phyloP scores from a whole-genome alignment of 2,329 filamentous ascomycete genomes.

The Fusarium armeniacum region DNA sequence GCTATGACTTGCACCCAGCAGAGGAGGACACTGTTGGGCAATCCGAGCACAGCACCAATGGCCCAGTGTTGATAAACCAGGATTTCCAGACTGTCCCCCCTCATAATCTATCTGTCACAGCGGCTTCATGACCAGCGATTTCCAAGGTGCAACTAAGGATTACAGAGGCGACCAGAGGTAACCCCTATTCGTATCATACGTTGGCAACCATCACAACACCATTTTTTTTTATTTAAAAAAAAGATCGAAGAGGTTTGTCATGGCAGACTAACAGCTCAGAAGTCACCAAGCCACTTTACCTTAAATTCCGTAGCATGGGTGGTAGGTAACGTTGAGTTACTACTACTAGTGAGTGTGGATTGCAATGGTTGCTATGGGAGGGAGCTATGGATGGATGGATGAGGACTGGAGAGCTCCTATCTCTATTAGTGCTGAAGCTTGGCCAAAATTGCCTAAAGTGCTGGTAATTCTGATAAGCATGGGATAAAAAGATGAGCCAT shows the following conservation, averaged over 20 bases:
- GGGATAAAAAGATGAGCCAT: neutral
- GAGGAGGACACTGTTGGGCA: conserved; percentile 1
- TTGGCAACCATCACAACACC: neutral
- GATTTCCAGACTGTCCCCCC: conserved; percentile 6
- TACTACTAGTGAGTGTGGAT: conserved; percentile 17
- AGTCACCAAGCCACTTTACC: neutral
- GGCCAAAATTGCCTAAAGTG: neutral
- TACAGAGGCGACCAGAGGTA: conserved; percentile 3
- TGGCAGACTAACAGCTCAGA: neutral
- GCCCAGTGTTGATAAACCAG: conserved; percentile 1
- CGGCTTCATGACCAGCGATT: conserved; percentile 6
- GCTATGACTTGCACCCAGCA: conserved; percentile 11
- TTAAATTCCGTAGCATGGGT: conserved; percentile 5
- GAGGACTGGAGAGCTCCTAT: conserved; percentile 6
- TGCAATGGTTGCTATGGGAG: conserved; percentile 22
- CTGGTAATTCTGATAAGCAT: neutral
- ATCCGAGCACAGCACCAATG: conserved; percentile 18
- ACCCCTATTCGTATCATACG: conserved; percentile 12
- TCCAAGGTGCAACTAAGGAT: conserved; percentile 1
- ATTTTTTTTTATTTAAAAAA: neutral
- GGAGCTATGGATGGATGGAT: neutral
- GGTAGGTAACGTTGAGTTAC: conserved; percentile 12
- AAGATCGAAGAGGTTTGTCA: neutral
- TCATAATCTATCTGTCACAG: conserved; percentile 17
- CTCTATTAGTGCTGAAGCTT: conserved; percentile 12